These are phyloP conservation scores for Pleurotus platypus DNA, from an alignment of 768 basidiomycete genomes.

Conservation along the genomic window DNA sequence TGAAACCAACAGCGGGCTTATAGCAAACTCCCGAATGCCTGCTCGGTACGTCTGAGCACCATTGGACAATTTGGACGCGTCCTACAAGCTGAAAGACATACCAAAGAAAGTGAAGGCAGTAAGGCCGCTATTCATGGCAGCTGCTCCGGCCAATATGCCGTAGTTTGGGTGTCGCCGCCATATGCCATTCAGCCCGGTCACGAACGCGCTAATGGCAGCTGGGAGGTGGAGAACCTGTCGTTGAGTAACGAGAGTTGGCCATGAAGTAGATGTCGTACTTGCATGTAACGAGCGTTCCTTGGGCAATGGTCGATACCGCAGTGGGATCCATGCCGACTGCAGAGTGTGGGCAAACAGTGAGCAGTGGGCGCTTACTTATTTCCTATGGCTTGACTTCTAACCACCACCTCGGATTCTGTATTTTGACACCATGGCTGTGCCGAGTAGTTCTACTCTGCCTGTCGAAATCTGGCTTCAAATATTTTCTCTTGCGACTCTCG, in stretches of 20 bases:
- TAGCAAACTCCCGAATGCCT: conserved; percentile 77
- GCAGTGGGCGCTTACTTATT: neutral
- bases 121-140: conserved; percentile 70
- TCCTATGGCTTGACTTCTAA: neutral
- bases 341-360: too few relatives aligned
- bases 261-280: conserved; percentile 56
- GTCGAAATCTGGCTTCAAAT: conserved; percentile 24
- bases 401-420: neutral
- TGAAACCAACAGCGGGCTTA: conserved; percentile 57
- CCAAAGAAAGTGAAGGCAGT: conserved; percentile 78
- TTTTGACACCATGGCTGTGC: too few relatives aligned
- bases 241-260: neutral
- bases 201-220: conserved; percentile 59
- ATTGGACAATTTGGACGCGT: neutral
- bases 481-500: conserved; percentile 16
- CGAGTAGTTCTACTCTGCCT: conserved; percentile 11
- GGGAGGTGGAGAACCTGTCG: conserved; percentile 38
- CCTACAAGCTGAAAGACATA: conserved; percentile 29
- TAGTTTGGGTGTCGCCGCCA: conserved; percentile 43
- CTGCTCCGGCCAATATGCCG: conserved; percentile 47
- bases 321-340: conserved; percentile 13
- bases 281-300: conserved; percentile 69
- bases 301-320: conserved; percentile 40
- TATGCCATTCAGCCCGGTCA: conserved; percentile 41
- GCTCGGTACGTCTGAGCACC: conserved; percentile 1